Conservation (phyloP, 495 filamentous ascomycete genomes). For the Neurospora tetrasperma region DNA sequence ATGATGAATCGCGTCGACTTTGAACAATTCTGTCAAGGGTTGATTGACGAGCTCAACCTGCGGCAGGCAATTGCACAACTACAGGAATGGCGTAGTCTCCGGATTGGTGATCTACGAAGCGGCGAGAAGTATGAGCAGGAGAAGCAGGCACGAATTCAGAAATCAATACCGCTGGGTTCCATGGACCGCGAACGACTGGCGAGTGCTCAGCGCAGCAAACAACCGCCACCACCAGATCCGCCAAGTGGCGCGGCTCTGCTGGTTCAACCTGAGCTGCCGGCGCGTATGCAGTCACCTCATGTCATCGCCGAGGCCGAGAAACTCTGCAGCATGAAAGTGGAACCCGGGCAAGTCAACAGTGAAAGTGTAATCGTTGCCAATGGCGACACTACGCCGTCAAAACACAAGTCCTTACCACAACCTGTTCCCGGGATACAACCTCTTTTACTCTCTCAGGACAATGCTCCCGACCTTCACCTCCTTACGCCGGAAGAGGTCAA, state of each 20-base stretch:
- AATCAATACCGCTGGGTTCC: conserved; percentile 57
- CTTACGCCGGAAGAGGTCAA: conserved; percentile 77
- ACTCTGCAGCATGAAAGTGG: conserved; percentile 16
- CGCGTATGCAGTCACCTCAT: conserved; percentile 28
- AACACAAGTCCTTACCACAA: conserved; percentile 33
- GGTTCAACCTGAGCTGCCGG: conserved; percentile 64
- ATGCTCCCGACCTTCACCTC: conserved; percentile 72
- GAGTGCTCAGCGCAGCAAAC: conserved; percentile 47
- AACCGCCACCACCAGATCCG: conserved; percentile 52
- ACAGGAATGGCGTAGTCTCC: conserved; percentile 84
- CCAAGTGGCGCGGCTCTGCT: conserved; percentile 61
- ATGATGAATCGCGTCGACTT: conserved; percentile 95
- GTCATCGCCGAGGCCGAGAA: conserved; percentile 7
- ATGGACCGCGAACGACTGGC: conserved; percentile 72
- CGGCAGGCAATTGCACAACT: conserved; percentile 82
- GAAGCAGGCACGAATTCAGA: conserved; percentile 65
- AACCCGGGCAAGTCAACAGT: conserved; percentile 28
- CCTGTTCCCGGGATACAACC: conserved; percentile 49
- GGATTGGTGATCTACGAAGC: conserved; percentile 69
- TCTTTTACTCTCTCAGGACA: conserved; percentile 63
- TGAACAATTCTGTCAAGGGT: conserved; percentile 66
- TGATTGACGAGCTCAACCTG: conserved; percentile 84
- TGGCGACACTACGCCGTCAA: conserved; percentile 22
- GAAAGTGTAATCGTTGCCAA: conserved; percentile 30
- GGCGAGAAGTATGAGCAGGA: conserved; percentile 95